Percentiles rank a stretch among this genome's conserved stretches.
These are phyloP conservation scores for Bombardia bombarda DNA, from an alignment of 495 filamentous ascomycete genomes.

Conservation along the genomic window DNA sequence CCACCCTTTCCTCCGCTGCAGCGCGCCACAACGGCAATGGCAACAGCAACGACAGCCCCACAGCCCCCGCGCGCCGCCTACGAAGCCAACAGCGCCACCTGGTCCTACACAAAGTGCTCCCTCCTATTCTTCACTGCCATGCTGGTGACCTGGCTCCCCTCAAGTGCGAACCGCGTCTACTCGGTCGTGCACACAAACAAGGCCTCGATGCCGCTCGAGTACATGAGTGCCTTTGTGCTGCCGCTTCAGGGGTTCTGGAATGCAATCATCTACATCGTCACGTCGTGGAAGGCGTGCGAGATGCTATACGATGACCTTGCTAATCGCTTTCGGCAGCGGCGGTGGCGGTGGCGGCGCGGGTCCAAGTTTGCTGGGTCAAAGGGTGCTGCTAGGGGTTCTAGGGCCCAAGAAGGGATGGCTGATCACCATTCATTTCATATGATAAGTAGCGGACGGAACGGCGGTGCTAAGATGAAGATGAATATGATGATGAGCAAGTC, in stretches of 20 bases:
- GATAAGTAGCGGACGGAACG: conserved; percentile 15
- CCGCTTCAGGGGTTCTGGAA: conserved; percentile 89
- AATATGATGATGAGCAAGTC: too few species aligned
- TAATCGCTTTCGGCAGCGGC: not conserved
- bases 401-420: too few species aligned
- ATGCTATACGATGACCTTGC: conserved; percentile 20
- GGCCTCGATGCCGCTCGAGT: conserved; percentile 53
- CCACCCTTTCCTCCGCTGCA: conserved; percentile 4
- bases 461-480: too few species aligned
- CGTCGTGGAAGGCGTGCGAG: conserved; percentile 44
- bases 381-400: too few species aligned
- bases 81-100: conserved; percentile 49
- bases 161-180: conserved; percentile 71
- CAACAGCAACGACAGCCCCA: conserved; percentile 6
- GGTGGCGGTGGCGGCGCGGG: not conserved
- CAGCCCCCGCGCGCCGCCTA: conserved; percentile 15
- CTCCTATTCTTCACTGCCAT: conserved; percentile 81
- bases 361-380: too few species aligned
- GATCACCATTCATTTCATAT: conserved; percentile 20
- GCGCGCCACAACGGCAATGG: not conserved
- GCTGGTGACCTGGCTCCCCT: conserved; percentile 80
- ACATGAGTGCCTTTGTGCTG: conserved; percentile 64
- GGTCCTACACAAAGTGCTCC: conserved; percentile 76
- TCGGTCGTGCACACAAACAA: conserved; percentile 48
- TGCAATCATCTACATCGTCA: conserved; percentile 67